Evolutionary conservation across 2,329 filamentous ascomycete species (phyloP), one percentile per base, ranked within the genome.

Genomic region (Saccharata proteae): DNA sequence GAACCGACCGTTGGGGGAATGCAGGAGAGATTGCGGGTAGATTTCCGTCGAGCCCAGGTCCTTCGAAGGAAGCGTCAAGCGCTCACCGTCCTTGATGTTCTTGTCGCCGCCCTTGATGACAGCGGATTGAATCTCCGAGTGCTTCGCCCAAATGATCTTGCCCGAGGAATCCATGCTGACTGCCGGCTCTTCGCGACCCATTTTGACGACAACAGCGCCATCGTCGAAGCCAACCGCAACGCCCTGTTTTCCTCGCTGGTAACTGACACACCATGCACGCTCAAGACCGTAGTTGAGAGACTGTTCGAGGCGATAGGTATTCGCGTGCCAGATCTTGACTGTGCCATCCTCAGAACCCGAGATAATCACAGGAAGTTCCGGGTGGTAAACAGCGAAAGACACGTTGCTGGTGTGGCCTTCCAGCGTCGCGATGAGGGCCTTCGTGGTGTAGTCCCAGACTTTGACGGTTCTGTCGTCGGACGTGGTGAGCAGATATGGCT

Each of bases 391-490:
- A 29, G 90, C 90, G 51, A 96, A 98, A 3, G 86, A 94, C 28
- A 98, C 90, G 50, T 98, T 98, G 58, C 86, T 93, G 17, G 85
- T 93, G 58, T 98, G 90, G 16, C 90, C 90, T 58, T 98, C 90
- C 28, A 98, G 69, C 3, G 88, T 96, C 17, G 90, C 90, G 52
- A 96, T 94, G 42, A 96, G 67, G 9, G 85, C 90, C 62, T 98
- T 98, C 29, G 86, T 96, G 9, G 88, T 96, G 65, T 98, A 96
- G 54, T 98, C 90, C 88, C 90, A 98, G 34, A 98, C 75, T 67
- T 96, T 96, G 47, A 96, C 84, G 1, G 88, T 96, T 47, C 83
- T 77, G 58, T 96, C 90, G 55, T 98, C 90, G 6, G 85, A 93
- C 10, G 88, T 94, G 15, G 90, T 98, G 41, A 98, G 77, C 26